These are phyloP conservation scores for Coemansia sp. DNA, from an alignment of 192 early-diverging fungal genomes.

Conservation along the genomic window DNA sequence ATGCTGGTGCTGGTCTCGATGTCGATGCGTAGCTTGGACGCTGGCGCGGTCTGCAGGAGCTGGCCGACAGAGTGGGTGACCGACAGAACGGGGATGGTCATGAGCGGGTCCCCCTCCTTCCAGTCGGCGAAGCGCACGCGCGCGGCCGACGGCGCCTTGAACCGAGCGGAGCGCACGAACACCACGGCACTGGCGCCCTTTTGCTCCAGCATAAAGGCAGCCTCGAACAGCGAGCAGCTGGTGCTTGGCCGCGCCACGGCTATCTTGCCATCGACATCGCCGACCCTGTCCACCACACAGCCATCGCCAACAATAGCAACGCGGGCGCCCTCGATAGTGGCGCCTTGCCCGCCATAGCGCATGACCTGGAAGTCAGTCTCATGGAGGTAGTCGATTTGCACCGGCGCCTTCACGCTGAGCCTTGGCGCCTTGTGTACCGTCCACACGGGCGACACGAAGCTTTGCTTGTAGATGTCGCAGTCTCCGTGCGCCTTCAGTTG, in stretches of 20 bases:
- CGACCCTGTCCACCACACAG: conserved; percentile 40
- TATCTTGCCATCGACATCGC: conserved; percentile 51
- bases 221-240: conserved; percentile 56
- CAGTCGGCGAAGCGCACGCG: conserved; percentile 61
- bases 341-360: conserved; percentile 59
- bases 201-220: conserved; percentile 59
- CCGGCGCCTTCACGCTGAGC: conserved; percentile 13
- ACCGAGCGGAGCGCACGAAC: conserved; percentile 54
- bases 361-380: conserved; percentile 51
- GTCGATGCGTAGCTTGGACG: conserved; percentile 24
- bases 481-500: conserved; percentile 24
- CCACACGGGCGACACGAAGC: conserved; percentile 50
- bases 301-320: conserved; percentile 50
- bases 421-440: conserved; percentile 10
- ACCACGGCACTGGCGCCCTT: conserved; percentile 60
- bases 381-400: conserved; percentile 25
- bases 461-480: conserved; percentile 44
- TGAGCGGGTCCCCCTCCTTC: conserved; percentile 65
- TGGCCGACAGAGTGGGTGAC: conserved; percentile 58
- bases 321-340: conserved; percentile 43
- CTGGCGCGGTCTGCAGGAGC: conserved; percentile 36
- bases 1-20: conserved; percentile 55
- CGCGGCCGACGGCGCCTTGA: conserved; percentile 46
- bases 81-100: conserved; percentile 61
- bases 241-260: conserved; percentile 52